Conservation (phyloP, 192 early-diverging fungal species). For the Gryganskiella cystojenkinii region DNA sequence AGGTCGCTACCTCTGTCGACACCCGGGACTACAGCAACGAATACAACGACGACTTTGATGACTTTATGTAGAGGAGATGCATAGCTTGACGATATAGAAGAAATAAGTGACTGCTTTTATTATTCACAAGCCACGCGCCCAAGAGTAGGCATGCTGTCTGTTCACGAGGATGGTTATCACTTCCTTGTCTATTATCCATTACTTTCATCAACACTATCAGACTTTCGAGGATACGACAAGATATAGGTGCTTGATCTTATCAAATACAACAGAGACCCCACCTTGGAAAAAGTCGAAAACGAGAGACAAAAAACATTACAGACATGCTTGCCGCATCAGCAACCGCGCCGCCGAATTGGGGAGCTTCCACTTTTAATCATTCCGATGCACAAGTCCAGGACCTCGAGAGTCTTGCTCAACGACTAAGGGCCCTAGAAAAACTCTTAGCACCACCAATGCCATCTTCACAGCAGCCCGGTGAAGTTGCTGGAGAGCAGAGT, state of each 20-base stretch:
- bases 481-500: slow-evolving; percentile 13
- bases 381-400: slow-evolving; percentile 33
- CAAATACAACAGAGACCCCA: neutral
- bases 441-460: slow-evolving; percentile 9
- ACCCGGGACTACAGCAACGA: slow-evolving; percentile 63
- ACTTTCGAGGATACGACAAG: no score
- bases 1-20: slow-evolving; percentile 57
- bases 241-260: no score
- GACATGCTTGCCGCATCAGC: slow-evolving; percentile 18
- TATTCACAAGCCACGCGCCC: neutral
- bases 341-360: neutral
- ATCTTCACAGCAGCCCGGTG: neutral
- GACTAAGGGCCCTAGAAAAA: slow-evolving; percentile 28
- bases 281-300: no score
- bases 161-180: no score
- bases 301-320: no score
- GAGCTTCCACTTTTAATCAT: slow-evolving; percentile 1
- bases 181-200: no score
- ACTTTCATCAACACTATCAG: no score
- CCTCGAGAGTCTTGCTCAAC: slow-evolving; percentile 42
- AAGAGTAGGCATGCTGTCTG: neutral
- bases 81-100: no score
- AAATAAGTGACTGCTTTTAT: neutral
- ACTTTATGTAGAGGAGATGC: slow-evolving; percentile 62
- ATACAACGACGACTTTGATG: slow-evolving; percentile 63